These are phyloP conservation scores for Rhizopus sp. DNA, from an alignment of 371 early-diverging fungal species.

Conservation along the genomic window DNA sequence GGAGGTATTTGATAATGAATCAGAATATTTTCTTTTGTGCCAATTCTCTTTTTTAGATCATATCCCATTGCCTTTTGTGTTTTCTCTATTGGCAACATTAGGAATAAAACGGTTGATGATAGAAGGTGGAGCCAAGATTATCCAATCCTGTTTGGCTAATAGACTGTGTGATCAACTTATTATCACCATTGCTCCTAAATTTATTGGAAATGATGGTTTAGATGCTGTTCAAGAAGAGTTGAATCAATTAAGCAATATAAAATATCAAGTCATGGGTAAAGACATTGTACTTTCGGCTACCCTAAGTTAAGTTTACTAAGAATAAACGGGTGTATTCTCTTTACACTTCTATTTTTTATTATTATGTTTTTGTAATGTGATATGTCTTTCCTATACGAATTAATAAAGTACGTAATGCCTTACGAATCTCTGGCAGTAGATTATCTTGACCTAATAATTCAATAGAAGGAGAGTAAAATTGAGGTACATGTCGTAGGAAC, in stretches of 20 bases:
- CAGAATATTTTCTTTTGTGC: not conserved
- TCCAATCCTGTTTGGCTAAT: constrained; percentile 62
- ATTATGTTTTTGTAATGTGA: constrained; percentile 35
- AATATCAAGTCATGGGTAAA: constrained; percentile 22
- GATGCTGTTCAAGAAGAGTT: not conserved
- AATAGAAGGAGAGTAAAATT: constrained; percentile 50
- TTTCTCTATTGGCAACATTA: constrained; percentile 23
- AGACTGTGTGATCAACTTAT: constrained; percentile 58
- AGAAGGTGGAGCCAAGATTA: constrained; percentile 89
- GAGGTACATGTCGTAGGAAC: constrained; percentile 50
- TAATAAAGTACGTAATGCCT: constrained; percentile 47
- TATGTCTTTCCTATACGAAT: constrained; percentile 51
- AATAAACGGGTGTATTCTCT: not conserved
- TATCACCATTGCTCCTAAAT: constrained; percentile 79
- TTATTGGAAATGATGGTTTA: constrained; percentile 67
- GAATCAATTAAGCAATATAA: constrained; percentile 7
- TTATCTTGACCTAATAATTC: constrained; percentile 52
- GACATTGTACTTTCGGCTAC: constrained; percentile 27
- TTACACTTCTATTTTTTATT: not conserved
- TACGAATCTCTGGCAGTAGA: constrained; percentile 46
- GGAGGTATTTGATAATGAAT: not conserved
- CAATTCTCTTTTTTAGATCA: constrained; percentile 13
- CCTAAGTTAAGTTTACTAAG: not conserved
- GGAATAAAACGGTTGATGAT: constrained; percentile 78
- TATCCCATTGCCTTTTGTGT: constrained; percentile 22